Conservation (phyloP, 2,329 filamentous ascomycete species). For the Ascosphaera apis region DNA sequence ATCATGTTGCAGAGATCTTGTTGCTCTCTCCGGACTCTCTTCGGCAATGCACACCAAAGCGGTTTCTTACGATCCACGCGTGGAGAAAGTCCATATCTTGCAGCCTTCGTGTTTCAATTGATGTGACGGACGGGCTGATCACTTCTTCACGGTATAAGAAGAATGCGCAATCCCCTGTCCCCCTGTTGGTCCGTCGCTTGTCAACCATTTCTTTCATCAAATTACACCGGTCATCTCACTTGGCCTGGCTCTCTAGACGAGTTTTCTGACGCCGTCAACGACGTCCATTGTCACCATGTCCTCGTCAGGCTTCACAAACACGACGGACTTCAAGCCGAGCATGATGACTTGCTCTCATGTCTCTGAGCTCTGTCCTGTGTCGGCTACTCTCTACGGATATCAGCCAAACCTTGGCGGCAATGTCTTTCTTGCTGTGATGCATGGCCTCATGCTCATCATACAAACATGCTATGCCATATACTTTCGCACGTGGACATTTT, state of each 20-base stretch:
- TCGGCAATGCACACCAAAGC: not conserved
- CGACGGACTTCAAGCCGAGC: not conserved
- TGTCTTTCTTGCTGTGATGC: slow-evolving; percentile 29
- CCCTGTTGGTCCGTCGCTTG: too few species aligned
- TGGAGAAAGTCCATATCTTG: too few species aligned
- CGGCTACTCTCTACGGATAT: slow-evolving; percentile 30
- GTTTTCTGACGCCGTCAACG: not conserved
- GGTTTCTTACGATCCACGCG: too few species aligned
- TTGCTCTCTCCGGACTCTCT: not conserved
- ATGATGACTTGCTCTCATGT: slow-evolving; percentile 12
- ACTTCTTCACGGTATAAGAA: too few species aligned
- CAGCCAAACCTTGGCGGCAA: slow-evolving; percentile 28
- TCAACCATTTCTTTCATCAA: too few species aligned
- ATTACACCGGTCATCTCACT: too few species aligned
- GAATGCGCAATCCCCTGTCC: too few species aligned
- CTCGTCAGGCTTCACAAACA: slow-evolving; percentile 8
- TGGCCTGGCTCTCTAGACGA: too few species aligned
- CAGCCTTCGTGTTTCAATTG: too few species aligned
- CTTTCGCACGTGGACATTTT: slow-evolving; percentile 33
- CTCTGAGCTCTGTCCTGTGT: slow-evolving; percentile 19
- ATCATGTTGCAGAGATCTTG: not conserved
- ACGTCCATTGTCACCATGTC: slow-evolving; percentile 1
- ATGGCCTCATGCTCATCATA: slow-evolving; percentile 24
- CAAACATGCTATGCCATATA: slow-evolving; percentile 27
- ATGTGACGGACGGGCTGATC: too few species aligned